Percentiles rank a stretch among this genome's conserved stretches.
These are phyloP conservation scores for Lumnitzera littorea DNA, from an alignment of 345 rosid species.

Conservation along the genomic window DNA sequence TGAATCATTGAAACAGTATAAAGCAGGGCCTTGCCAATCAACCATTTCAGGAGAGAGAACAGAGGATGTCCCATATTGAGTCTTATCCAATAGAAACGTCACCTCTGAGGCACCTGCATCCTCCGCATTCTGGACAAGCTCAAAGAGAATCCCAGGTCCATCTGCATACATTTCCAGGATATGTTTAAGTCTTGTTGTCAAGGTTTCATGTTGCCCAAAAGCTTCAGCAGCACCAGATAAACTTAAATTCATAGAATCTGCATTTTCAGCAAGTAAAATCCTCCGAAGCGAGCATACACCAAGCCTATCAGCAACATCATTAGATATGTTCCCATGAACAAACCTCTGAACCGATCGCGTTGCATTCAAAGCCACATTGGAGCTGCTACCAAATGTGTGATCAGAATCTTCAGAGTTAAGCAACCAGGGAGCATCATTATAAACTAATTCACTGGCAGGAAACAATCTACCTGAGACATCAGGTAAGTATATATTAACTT, in stretches of 20 bases:
- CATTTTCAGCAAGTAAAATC: constrained; percentile 91
- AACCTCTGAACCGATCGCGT: constrained; percentile 67
- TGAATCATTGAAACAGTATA: constrained; percentile 90
- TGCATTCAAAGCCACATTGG: constrained; percentile 47
- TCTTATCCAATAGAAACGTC: constrained; percentile 78
- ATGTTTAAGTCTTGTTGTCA: constrained; percentile 93
- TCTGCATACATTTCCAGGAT: constrained; percentile 99
- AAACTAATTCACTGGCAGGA: constrained; percentile 75
- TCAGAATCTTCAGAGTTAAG: constrained; percentile 59
- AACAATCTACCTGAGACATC: constrained; percentile 73
- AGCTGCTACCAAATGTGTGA: constrained; percentile 42
- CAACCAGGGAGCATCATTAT: constrained; percentile 97
- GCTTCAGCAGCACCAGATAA: constrained; percentile 97
- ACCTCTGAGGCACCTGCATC: constrained; percentile 98
- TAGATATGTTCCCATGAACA: constrained; percentile 86
- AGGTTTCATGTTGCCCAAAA: constrained; percentile 96
- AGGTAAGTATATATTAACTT: constrained; percentile 66
- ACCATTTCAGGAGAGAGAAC: constrained; percentile 98
- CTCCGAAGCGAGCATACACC: constrained; percentile 95
- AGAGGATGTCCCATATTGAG: constrained; percentile 94
- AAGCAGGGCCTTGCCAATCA: constrained; percentile 98
- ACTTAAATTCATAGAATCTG: constrained; percentile 92
- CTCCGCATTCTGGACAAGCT: constrained; percentile 93
- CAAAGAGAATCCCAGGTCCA: constrained; percentile 95
- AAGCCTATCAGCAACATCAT: constrained; percentile 92